phyloP scores from a whole-genome alignment of 169 alveolate species.

The Neospora caninum region DNA sequence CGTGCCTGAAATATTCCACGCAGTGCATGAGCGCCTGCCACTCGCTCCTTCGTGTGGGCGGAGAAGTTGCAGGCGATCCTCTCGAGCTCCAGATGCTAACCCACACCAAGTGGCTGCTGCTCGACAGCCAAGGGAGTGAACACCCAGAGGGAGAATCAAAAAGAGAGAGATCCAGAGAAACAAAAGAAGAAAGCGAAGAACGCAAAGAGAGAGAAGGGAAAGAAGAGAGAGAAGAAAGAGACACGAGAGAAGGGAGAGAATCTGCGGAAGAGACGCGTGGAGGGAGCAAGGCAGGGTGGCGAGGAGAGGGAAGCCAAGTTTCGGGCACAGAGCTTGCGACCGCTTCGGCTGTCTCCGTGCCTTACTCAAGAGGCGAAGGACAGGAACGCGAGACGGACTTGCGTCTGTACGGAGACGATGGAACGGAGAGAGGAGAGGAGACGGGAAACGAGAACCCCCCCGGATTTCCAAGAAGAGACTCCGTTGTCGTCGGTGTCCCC shows the following conservation, averaged over 20 bases:
- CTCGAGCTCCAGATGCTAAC: slow-evolving; percentile 48
- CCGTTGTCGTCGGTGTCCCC: not conserved
- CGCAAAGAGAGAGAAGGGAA: not conserved
- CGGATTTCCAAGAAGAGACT: no score
- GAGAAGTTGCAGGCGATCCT: slow-evolving; percentile 62
- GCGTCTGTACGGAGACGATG: not conserved
- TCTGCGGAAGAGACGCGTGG: not conserved
- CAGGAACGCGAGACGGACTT: not conserved
- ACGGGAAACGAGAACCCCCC: no score
- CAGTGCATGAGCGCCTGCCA: slow-evolving; percentile 71
- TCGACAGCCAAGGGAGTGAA: slow-evolving; percentile 55
- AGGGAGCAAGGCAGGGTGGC: not conserved
- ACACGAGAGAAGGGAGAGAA: not conserved
- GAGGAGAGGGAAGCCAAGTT: not conserved
- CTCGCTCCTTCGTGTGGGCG: slow-evolving; percentile 69
- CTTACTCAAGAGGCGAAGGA: not conserved
- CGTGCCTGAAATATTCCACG: slow-evolving; percentile 43
- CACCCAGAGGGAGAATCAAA: not conserved
- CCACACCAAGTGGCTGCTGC: slow-evolving; percentile 70
- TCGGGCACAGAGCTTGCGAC: not conserved
- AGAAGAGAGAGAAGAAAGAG: not conserved
- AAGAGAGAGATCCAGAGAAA: not conserved
- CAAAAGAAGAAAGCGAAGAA: not conserved
- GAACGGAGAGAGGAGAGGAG: not conserved
- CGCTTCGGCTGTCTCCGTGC: not conserved